Conservation (phyloP, 768 basidiomycete genomes). For the Boletus edulis region DNA sequence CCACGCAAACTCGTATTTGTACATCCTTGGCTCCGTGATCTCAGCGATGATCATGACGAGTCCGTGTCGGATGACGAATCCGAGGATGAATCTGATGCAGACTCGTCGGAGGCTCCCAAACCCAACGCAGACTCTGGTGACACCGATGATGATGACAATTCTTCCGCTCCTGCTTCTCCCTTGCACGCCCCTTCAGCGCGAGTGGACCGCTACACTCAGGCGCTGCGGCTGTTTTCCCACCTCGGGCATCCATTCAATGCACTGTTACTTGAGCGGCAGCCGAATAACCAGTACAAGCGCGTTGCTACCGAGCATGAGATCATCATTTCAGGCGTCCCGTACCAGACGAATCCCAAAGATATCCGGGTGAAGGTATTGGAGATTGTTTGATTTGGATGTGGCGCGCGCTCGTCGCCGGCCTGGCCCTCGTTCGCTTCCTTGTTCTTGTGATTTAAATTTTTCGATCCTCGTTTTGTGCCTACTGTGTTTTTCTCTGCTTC, state of each 20-base stretch:
- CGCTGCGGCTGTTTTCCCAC: background rate
- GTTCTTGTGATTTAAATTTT: too few species aligned
- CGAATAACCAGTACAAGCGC: background rate
- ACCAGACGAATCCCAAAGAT: background rate
- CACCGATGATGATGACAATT: background rate
- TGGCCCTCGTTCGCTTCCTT: too few species aligned
- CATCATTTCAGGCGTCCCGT: background rate
- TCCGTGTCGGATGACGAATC: background rate
- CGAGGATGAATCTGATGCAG: background rate
- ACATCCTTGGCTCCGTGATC: slow-evolving; percentile 10
- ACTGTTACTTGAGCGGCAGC: background rate
- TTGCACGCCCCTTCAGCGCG: background rate
- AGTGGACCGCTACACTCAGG: background rate
- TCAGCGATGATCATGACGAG: background rate
- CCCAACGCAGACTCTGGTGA: too few species aligned
- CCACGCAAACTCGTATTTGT: slow-evolving; percentile 1
- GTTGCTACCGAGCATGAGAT: slow-evolving; percentile 2
- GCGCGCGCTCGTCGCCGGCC: too few species aligned
- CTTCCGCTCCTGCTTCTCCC: background rate
- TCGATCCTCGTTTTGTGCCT: too few species aligned
- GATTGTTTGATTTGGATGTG: background rate
- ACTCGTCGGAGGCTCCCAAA: too few species aligned
- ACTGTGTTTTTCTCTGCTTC: too few species aligned
- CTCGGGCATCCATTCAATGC: slow-evolving; percentile 1
- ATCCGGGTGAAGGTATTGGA: background rate